phyloP scores from a whole-genome alignment of 2,329 filamentous ascomycete genomes.

The Furcasterigmium furcatum region DNA sequence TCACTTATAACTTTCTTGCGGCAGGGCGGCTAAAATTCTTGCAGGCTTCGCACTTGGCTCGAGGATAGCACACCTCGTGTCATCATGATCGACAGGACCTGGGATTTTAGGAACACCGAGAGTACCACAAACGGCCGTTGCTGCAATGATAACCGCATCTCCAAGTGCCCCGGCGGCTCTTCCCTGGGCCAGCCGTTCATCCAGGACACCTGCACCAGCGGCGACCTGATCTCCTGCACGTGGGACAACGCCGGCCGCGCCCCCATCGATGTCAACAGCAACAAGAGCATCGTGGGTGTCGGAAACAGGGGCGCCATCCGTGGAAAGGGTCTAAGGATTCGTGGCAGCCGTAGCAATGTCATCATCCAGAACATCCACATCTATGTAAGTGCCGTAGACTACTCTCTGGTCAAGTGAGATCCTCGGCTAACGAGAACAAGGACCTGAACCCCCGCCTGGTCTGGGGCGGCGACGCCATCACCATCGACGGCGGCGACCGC shows the following conservation, averaged over 20 bases:
- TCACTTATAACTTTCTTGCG: too few relatives aligned
- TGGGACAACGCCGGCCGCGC: conserved; percentile 21
- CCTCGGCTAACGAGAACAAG: too few relatives aligned
- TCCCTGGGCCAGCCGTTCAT: conserved; percentile 19
- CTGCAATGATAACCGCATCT: conserved; percentile 20
- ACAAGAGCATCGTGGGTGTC: conserved; percentile 21
- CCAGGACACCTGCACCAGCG: conserved; percentile 17
- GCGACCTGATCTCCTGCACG: too few relatives aligned
- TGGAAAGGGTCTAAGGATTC: conserved; percentile 39
- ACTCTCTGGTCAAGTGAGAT: too few relatives aligned
- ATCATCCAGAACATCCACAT: conserved; percentile 48
- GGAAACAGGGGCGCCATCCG: conserved; percentile 19
- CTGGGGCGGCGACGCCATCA: conserved; percentile 31
- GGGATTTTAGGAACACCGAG: conserved; percentile 16
- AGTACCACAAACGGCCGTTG: too few relatives aligned
- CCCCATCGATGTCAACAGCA: conserved; percentile 17
- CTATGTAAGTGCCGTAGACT: too few relatives aligned
- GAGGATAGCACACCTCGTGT: conserved; percentile 10
- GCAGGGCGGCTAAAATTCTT: too few relatives aligned
- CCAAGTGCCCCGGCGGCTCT: conserved; percentile 15
- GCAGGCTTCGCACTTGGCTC: neutral
- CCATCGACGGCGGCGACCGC: conserved; percentile 22
- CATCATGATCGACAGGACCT: conserved; percentile 17
- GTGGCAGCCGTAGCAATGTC: conserved; percentile 38
- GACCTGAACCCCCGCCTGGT: conserved; percentile 35